phyloP scores from a whole-genome alignment of 768 basidiomycete genomes.

The Auricularia cornea region DNA sequence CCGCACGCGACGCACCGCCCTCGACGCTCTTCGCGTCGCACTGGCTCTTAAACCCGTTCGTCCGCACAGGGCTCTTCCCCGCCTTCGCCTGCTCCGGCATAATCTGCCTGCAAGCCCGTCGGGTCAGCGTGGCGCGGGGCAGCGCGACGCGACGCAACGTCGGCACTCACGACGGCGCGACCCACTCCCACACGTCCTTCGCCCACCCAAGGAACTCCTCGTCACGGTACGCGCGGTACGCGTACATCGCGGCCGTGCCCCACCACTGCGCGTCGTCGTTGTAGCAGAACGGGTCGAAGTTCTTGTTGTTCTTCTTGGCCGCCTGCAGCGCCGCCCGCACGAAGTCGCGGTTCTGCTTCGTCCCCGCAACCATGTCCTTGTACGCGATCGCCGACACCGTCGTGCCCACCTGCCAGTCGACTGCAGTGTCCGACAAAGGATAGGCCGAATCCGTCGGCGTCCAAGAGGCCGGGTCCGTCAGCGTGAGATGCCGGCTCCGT shows the following conservation, averaged over 20 bases:
- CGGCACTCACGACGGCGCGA: conserved; percentile 37
- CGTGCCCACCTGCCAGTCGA: neutral
- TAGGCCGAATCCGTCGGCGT: no score
- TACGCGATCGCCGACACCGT: neutral
- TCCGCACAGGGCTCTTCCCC: conserved; percentile 33
- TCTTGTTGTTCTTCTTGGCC: neutral
- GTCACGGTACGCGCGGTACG: conserved; percentile 39
- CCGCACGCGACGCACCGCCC: conserved; percentile 23
- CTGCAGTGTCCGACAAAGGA: no score
- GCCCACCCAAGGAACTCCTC: conserved; percentile 34
- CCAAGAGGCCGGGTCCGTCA: no score
- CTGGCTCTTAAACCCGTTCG: conserved; percentile 31
- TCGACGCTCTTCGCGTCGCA: conserved; percentile 47
- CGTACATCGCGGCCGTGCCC: conserved; percentile 43
- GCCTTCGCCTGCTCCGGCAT: conserved; percentile 32
- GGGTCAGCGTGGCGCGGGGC: neutral
- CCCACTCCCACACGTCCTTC: conserved; percentile 40
- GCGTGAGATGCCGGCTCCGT: no score
- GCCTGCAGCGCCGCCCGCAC: neutral
- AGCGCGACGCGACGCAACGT: neutral
- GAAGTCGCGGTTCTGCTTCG: neutral
- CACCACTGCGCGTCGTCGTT: conserved; percentile 30
- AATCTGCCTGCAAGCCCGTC: conserved; percentile 27
- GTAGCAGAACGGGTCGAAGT: neutral
- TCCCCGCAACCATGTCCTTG: neutral